Evolutionary conservation across 352 stramenopile species (phyloP), one percentile per base, ranked within the genome.

Genomic region (Pilasporangium apinafurcum): DNA sequence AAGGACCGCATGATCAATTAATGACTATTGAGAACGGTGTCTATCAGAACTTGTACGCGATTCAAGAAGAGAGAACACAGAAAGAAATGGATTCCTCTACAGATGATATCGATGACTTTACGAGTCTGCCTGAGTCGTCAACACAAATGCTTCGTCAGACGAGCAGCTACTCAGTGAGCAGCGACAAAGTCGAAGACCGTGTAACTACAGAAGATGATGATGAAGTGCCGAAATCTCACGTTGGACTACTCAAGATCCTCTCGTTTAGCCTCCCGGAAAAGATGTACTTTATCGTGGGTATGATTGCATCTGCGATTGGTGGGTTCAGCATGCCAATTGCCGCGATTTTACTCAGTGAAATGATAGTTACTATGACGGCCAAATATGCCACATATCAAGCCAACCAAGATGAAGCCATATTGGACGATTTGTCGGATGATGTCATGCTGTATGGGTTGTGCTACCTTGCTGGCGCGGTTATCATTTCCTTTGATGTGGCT

Each of bases 1-100:
- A 81, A 49, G 72, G 72, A 1, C 45, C 58, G n/a, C 68, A 83
- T 37, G 47, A 58, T 4, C 51, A 67, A 2, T n/a, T n/a, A n/a
- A n/a, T n/a, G n/a, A n/a, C n/a, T n/a, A n/a, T n/a, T 4, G 37
- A 53, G 18, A 7, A 55, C 12, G 54, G 48, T 1, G 31, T 56
- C 8, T 63, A 59, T 14, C 44, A 32, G 7, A 55, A 51, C 3
- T 8, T 63, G 24, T 63, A 55, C 30, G 37, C n/a, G 20, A 55
- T 55, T 25, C 48, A 55, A 18, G 37, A 55, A 16, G 10, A 14
- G 46, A 25, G 25, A n/a, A n/a, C n/a, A n/a, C n/a, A n/a, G n/a
- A n/a, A n/a, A n/a, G n/a, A n/a, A n/a, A n/a, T n/a, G n/a, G n/a
- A n/a, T n/a, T n/a, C n/a, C n/a, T n/a, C n/a, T n/a, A n/a, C n/a